Conservation (phyloP, 176 grass and related monocot genomes). For the Aegilops bicornis region DNA sequence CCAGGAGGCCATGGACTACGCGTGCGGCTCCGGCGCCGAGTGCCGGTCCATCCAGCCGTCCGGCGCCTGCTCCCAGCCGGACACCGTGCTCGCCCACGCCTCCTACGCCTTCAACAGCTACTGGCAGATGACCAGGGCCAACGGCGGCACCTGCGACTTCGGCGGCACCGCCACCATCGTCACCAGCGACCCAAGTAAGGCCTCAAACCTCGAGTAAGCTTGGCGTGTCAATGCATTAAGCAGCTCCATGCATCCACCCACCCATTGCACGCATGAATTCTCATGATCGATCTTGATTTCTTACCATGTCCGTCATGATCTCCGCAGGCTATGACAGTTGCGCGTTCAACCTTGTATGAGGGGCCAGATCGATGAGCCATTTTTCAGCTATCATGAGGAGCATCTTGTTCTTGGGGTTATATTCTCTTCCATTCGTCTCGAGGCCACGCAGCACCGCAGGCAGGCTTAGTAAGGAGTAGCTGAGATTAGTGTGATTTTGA, state of each 20-base stretch:
- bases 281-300: not conserved
- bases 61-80: slow-evolving; percentile 68
- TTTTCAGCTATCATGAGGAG: not conserved
- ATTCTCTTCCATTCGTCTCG: not conserved
- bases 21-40: slow-evolving; percentile 64
- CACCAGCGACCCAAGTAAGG: slow-evolving; percentile 73
- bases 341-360: slow-evolving; percentile 49
- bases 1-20: slow-evolving; percentile 93
- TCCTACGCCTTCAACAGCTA: slow-evolving; percentile 91
- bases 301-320: not conserved
- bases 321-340: slow-evolving; percentile 67
- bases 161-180: slow-evolving; percentile 81
- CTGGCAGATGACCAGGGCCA: slow-evolving; percentile 61
- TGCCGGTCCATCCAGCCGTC: slow-evolving; percentile 56
- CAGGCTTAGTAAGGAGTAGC: slow-evolving; percentile 63
- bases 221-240: too few relatives aligned
- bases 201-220: not conserved
- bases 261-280: not conserved
- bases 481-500: slow-evolving; percentile 29
- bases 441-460: not conserved
- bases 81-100: slow-evolving; percentile 74
- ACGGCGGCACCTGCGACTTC: slow-evolving; percentile 76
- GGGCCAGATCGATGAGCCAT: not conserved
- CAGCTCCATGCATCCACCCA: too few relatives aligned
- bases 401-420: too few relatives aligned